These are phyloP conservation scores for Kalmanozyma brasiliensis DNA, from an alignment of 1,284 basidiomycete species.

Conservation along the genomic window DNA sequence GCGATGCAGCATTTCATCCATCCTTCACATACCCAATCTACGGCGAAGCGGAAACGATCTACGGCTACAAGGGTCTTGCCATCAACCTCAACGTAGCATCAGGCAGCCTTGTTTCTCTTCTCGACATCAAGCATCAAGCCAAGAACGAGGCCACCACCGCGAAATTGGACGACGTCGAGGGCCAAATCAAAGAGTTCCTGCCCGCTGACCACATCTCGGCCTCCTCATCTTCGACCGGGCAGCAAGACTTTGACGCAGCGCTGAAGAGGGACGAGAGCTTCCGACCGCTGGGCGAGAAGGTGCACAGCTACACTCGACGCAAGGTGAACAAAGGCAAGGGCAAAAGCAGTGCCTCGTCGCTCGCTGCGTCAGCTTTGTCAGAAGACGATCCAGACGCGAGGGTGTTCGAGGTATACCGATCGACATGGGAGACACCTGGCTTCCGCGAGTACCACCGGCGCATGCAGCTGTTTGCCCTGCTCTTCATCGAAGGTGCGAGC, in stretches of 20 bases:
- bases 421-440: conserved; percentile 85
- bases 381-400: conserved; percentile 61
- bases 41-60: conserved; percentile 95
- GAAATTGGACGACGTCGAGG: conserved; percentile 84
- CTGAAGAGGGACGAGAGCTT: conserved; percentile 73
- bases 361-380: conserved; percentile 47
- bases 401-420: conserved; percentile 58
- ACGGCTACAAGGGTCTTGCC: conserved; percentile 80
- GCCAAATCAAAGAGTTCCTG: conserved; percentile 80
- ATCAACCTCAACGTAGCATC: conserved; percentile 83
- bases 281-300: conserved; percentile 79
- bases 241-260: conserved; percentile 75
- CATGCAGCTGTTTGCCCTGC: conserved; percentile 92
- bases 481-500: conserved; percentile 85
- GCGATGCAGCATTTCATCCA: conserved; percentile 54
- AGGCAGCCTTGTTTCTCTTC: conserved; percentile 76
- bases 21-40: conserved; percentile 71
- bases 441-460: conserved; percentile 91
- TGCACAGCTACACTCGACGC: conserved; percentile 78
- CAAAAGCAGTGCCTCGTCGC: conserved; percentile 70
- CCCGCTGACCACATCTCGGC: conserved; percentile 73
- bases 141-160: conserved; percentile 72
- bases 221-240: conserved; percentile 11
- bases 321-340: conserved; percentile 62
- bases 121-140: conserved; percentile 54